These are phyloP conservation scores for Lathyrus aphaca DNA, from an alignment of 306 rosid species.

Conservation along the genomic window DNA sequence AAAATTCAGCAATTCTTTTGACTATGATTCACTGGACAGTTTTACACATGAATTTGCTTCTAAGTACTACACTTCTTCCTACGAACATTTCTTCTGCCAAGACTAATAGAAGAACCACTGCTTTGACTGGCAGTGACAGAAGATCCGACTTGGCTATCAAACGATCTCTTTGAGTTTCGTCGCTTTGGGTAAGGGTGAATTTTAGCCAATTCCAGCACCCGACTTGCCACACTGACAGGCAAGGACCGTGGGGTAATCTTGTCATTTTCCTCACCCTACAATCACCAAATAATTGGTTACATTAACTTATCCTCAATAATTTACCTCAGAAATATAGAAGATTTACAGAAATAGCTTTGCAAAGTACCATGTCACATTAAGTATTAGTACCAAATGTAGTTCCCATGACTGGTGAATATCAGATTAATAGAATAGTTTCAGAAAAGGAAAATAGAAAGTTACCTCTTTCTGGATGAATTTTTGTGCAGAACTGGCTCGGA, in stretches of 20 bases:
- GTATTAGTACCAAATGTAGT: background rate
- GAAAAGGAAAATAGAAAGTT: slow-evolving; percentile 34
- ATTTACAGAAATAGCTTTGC: slow-evolving; percentile 1
- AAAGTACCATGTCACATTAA: slow-evolving; percentile 4
- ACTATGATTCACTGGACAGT: slow-evolving; percentile 44
- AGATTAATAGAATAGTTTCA: background rate
- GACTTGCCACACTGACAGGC: slow-evolving; percentile 63
- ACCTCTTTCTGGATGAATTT: slow-evolving; percentile 65
- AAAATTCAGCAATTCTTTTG: slow-evolving; percentile 49
- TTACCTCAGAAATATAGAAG: background rate
- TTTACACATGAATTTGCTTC: slow-evolving; percentile 39
- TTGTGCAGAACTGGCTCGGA: slow-evolving; percentile 62
- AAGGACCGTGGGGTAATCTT: slow-evolving; percentile 55
- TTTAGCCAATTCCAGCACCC: slow-evolving; percentile 82
- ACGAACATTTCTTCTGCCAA: slow-evolving; percentile 53
- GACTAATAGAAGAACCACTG: slow-evolving; percentile 43
- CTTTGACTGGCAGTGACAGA: slow-evolving; percentile 38
- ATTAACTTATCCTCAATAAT: slow-evolving; percentile 10
- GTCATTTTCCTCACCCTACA: slow-evolving; percentile 69
- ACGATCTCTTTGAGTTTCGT: slow-evolving; percentile 55
- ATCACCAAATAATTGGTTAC: slow-evolving; percentile 33
- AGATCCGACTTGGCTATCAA: slow-evolving; percentile 41
- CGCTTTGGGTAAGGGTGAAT: slow-evolving; percentile 86
- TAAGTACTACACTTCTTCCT: slow-evolving; percentile 52
- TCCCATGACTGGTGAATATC: background rate